Percentiles rank a stretch among this genome's conserved stretches.
phyloP scores from a whole-genome alignment of 805 yeast genomes.

The Pichia deserticola region DNA sequence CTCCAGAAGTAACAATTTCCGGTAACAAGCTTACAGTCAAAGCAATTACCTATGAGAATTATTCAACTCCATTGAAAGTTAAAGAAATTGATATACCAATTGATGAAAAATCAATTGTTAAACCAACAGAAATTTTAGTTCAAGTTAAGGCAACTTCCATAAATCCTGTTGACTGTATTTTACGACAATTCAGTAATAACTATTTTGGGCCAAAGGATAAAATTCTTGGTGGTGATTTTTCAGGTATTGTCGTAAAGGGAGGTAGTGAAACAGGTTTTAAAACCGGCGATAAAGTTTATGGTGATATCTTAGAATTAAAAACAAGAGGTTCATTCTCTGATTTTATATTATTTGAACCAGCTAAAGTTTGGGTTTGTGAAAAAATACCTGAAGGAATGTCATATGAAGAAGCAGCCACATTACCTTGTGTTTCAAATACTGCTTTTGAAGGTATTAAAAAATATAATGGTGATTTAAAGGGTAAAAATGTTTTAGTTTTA shows the following conservation, averaged over 20 bases:
- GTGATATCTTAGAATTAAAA: slow-evolving; percentile 5
- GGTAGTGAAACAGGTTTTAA: slow-evolving; percentile 13
- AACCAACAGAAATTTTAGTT: slow-evolving; percentile 14
- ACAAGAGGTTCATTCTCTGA: slow-evolving; percentile 37
- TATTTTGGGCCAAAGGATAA: slow-evolving; percentile 11
- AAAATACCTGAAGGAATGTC: slow-evolving; percentile 41
- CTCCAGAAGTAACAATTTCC: not conserved
- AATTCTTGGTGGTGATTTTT: slow-evolving; percentile 19
- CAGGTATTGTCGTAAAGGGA: slow-evolving; percentile 17
- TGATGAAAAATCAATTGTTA: slow-evolving; percentile 1
- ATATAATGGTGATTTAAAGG: slow-evolving; percentile 16
- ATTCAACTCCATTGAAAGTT: slow-evolving; percentile 6
- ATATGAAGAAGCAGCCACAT: slow-evolving; percentile 54
- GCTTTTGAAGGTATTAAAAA: slow-evolving; percentile 33
- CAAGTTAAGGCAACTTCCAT: slow-evolving; percentile 15
- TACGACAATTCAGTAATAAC: slow-evolving; percentile 5
- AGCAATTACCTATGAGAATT: slow-evolving; percentile 13
- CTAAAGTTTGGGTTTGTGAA: slow-evolving; percentile 15
- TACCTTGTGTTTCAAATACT: slow-evolving; percentile 58
- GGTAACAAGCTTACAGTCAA: slow-evolving; percentile 7
- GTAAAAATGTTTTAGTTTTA: slow-evolving; percentile 47
- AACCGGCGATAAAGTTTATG: slow-evolving; percentile 18
- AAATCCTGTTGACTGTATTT: slow-evolving; percentile 19
- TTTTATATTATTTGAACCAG: slow-evolving; percentile 34
- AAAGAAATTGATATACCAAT: slow-evolving; percentile 9